A percentile compares a stretch with the other conserved stretches of the same genome.
Conservation (phyloP, 768 basidiomycete species). For the Favolaschia claudopus region DNA sequence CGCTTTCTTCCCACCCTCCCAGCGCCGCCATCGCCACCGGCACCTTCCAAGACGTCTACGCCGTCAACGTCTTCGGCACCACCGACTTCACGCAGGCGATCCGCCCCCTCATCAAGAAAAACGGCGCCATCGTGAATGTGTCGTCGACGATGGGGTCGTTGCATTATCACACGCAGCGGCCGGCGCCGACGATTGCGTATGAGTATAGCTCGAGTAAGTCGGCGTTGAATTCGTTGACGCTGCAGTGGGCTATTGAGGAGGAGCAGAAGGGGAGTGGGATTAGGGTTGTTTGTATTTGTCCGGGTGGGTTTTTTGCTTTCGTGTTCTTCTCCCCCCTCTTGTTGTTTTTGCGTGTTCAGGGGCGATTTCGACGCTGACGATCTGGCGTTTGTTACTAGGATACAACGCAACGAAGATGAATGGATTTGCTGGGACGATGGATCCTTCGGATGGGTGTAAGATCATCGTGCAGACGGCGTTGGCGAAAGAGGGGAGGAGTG, state of each 20-base stretch:
- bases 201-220: slow-evolving; percentile 12
- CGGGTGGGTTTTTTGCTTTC: background rate
- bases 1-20: background rate
- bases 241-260: slow-evolving; percentile 10
- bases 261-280: slow-evolving; percentile 12
- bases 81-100: background rate
- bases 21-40: background rate
- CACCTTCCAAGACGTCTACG: background rate
- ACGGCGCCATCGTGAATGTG: slow-evolving; percentile 14
- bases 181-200: background rate
- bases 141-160: slow-evolving; percentile 8
- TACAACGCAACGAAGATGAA: too few relatives aligned
- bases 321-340: too few relatives aligned
- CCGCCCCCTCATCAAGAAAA: background rate
- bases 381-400: too few relatives aligned
- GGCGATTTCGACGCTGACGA: too few relatives aligned
- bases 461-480: background rate
- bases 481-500: background rate
- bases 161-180: background rate
- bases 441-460: background rate
- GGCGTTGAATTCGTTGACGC: slow-evolving; percentile 16
- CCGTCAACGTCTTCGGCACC: slow-evolving; percentile 10
- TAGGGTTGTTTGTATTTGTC: slow-evolving; percentile 1
- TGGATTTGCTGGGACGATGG: background rate
- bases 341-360: too few relatives aligned